Evolutionary conservation across 2,329 filamentous ascomycete genomes (phyloP).

Genomic region (Drechslera avenae): DNA sequence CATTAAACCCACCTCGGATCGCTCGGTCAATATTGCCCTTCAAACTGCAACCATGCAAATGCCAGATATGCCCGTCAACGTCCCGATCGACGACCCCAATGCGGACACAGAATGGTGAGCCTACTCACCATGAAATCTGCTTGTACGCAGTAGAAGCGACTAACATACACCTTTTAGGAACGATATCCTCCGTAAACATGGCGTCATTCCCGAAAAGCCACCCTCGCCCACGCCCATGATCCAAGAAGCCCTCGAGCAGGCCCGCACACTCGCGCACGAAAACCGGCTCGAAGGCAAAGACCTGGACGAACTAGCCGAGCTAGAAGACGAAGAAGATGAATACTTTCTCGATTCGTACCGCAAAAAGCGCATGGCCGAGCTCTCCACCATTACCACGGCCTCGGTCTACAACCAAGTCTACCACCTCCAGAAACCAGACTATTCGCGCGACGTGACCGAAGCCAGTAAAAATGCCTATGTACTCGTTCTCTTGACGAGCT

Average conservation of each 20-base stretch:
- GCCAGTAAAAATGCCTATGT: constrained; percentile 72
- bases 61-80: constrained; percentile 67
- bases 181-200: constrained; percentile 95
- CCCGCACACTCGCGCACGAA: constrained; percentile 81
- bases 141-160: neutral
- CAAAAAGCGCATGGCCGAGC: constrained; percentile 81
- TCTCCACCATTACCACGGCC: constrained; percentile 74
- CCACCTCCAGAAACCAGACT: constrained; percentile 92
- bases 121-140: neutral
- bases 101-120: constrained; percentile 94
- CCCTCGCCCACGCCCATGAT: constrained; percentile 95
- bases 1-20: constrained; percentile 29
- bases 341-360: constrained; percentile 86
- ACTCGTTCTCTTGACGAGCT: constrained; percentile 81
- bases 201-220: constrained; percentile 96
- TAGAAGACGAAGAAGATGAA: constrained; percentile 96
- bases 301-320: constrained; percentile 86
- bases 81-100: constrained; percentile 92
- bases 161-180: constrained; percentile 67
- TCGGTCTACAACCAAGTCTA: constrained; percentile 89
- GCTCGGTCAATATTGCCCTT: too few relatives aligned
- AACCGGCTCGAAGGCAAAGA: constrained; percentile 94
- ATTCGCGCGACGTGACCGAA: constrained; percentile 87
- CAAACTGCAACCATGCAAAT: constrained; percentile 37
- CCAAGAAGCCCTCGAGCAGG: constrained; percentile 89